phyloP scores from a whole-genome alignment of 202 grass and related monocot species.

The Zoysia matrella region DNA sequence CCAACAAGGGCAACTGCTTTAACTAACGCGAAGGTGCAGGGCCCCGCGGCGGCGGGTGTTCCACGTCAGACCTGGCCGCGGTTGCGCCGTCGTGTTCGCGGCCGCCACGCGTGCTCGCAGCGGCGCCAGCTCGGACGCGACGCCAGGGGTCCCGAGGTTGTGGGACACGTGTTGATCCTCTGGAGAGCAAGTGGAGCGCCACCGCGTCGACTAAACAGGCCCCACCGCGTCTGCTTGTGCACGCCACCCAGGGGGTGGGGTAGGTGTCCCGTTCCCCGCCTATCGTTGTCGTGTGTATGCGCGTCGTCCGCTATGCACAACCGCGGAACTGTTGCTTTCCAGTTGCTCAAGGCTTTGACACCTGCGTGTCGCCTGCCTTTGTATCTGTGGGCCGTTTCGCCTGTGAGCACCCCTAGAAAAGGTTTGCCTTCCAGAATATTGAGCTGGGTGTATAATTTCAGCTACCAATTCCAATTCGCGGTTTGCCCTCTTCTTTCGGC shows the following conservation, averaged over 20 bases:
- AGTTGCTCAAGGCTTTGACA: no score
- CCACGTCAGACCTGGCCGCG: slow-evolving; percentile 31
- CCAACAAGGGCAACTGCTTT: slow-evolving; percentile 10
- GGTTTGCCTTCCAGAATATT: no score
- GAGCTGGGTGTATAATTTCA: not conserved
- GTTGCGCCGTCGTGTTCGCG: slow-evolving; percentile 5
- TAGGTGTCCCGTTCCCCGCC: no score
- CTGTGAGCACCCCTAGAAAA: no score
- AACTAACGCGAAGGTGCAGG: slow-evolving; percentile 19
- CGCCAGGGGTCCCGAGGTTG: no score
- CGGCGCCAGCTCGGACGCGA: slow-evolving; percentile 34
- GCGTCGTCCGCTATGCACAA: no score
- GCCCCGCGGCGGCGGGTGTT: not conserved
- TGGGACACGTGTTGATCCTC: no score
- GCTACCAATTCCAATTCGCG: not conserved
- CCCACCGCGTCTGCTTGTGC: no score
- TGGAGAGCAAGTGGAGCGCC: no score
- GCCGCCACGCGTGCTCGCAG: slow-evolving; percentile 7
- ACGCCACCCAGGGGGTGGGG: no score
- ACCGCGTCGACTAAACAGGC: no score
- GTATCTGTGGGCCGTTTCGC: slow-evolving; percentile 25
- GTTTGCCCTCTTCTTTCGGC: not conserved
- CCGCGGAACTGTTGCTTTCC: not conserved
- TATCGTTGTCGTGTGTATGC: no score
- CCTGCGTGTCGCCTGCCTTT: not conserved